Evolutionary conservation across 345 rosid species (phyloP).

Genomic region (Populus davidiana): DNA sequence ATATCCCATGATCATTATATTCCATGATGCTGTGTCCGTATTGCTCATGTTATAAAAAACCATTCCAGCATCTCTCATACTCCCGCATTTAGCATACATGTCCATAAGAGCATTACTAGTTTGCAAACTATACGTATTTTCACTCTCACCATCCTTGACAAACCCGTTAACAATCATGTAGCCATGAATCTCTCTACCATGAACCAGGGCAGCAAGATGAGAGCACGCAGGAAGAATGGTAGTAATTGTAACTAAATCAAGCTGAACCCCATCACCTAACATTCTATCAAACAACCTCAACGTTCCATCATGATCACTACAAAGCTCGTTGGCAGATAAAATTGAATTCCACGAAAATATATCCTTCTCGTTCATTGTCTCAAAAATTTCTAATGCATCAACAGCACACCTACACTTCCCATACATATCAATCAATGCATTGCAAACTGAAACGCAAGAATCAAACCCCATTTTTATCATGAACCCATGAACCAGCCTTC

Average conservation of each 20-base stretch:
- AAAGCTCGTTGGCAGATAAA: not conserved
- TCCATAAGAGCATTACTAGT: constrained; percentile 47
- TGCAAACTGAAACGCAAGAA: constrained; percentile 5
- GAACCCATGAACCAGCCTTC: constrained; percentile 2
- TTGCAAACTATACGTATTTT: constrained; percentile 24
- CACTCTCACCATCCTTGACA: constrained; percentile 19
- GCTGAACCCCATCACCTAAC: not conserved
- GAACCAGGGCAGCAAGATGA: constrained; percentile 50
- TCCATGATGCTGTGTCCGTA: constrained; percentile 62
- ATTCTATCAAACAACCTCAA: not conserved
- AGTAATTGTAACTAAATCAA: constrained; percentile 9
- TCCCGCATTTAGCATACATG: constrained; percentile 64
- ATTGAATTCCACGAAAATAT: constrained; percentile 6
- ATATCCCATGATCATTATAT: constrained; percentile 56
- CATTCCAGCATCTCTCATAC: constrained; percentile 46
- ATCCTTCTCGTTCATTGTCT: constrained; percentile 7
- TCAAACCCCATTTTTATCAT: constrained; percentile 6
- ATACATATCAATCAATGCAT: constrained; percentile 10
- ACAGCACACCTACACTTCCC: not conserved
- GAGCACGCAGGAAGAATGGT: constrained; percentile 19
- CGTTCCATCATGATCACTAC: not conserved
- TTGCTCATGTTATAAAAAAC: constrained; percentile 43
- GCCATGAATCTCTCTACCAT: constrained; percentile 51
- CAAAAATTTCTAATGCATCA: constrained; percentile 3
- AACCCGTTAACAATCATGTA: constrained; percentile 43